A percentile compares a stretch with the other conserved stretches of the same genome.
Conservation (phyloP, 345 rosid genomes). For the Conringia planisiliqua region DNA sequence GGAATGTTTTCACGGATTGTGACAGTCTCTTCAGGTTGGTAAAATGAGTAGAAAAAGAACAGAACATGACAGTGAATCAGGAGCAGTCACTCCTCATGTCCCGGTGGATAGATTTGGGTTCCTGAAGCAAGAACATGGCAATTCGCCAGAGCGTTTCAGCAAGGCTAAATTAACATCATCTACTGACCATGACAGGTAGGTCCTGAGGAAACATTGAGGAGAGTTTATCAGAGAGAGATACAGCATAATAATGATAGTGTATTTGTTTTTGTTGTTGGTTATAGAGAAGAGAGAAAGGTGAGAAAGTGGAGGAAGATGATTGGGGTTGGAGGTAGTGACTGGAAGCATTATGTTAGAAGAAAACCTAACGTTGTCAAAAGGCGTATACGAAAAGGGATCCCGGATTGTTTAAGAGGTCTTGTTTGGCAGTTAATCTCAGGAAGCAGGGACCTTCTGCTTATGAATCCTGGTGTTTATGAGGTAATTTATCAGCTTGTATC, state of each 20-base stretch:
- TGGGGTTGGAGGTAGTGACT: conserved; percentile 96
- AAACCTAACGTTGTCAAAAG: conserved; percentile 85
- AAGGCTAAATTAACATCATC: conserved; percentile 37
- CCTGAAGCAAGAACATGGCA: conserved; percentile 59
- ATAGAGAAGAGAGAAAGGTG: conserved; percentile 81
- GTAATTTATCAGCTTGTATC: conserved; percentile 25
- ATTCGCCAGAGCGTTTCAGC: conserved; percentile 41
- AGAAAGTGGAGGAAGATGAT: conserved; percentile 99
- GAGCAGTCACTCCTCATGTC: conserved; percentile 51
- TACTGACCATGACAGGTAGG: conserved; percentile 55
- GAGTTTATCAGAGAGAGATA: neutral
- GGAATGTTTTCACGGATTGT: neutral
- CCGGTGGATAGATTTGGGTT: conserved; percentile 71
- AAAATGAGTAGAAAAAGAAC: conserved; percentile 63
- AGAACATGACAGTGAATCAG: conserved; percentile 61
- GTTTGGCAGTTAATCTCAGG: conserved; percentile 98
- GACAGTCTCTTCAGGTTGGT: conserved; percentile 29
- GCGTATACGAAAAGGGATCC: conserved; percentile 87
- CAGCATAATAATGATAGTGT: neutral
- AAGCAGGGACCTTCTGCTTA: conserved; percentile 87
- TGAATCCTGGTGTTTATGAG: conserved; percentile 98
- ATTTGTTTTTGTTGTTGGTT: conserved; percentile 12
- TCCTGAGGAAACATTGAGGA: neutral
- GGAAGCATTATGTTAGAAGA: conserved; percentile 90
- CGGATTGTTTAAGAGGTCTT: conserved; percentile 95